Conservation (phyloP, 202 grass and related monocot genomes). For the Cymbopogon flexuosus region DNA sequence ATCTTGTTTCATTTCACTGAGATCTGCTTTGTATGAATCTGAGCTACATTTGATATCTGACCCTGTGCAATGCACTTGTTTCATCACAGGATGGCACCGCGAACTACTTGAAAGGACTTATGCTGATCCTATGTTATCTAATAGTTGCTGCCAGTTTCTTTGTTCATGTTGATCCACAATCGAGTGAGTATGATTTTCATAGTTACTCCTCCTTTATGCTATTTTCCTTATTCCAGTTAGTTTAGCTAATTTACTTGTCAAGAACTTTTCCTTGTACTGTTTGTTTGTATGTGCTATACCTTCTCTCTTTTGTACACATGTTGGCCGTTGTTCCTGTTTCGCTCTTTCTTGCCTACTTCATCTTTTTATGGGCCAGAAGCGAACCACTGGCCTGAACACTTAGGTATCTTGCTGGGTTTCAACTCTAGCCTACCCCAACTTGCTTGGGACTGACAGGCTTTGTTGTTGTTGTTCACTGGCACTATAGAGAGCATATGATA, state of each 20-base stretch:
- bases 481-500: background rate
- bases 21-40: background rate
- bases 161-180: constrained; percentile 71
- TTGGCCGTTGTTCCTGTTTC: background rate
- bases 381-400: background rate
- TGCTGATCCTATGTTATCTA: constrained; percentile 84
- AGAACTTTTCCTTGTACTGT: background rate
- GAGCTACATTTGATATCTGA: constrained; percentile 17
- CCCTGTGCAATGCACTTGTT: background rate
- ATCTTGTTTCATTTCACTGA: constrained; percentile 19
- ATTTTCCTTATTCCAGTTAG: background rate
- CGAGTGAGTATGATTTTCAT: constrained; percentile 41
- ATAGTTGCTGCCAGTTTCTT: constrained; percentile 96
- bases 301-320: too few relatives aligned
- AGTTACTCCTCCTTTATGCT: background rate
- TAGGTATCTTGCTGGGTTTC: too few relatives aligned
- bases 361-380: background rate
- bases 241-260: background rate
- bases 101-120: constrained; percentile 89
- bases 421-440: too few relatives aligned
- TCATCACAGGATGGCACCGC: constrained; percentile 65
- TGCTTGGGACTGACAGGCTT: too few relatives aligned
- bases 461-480: too few relatives aligned
- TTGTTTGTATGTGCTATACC: background rate
- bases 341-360: background rate